A percentile compares a stretch with the other conserved stretches of the same genome.
phyloP scores from a whole-genome alignment of 805 yeast genomes.

The Candida qinlingensis region DNA sequence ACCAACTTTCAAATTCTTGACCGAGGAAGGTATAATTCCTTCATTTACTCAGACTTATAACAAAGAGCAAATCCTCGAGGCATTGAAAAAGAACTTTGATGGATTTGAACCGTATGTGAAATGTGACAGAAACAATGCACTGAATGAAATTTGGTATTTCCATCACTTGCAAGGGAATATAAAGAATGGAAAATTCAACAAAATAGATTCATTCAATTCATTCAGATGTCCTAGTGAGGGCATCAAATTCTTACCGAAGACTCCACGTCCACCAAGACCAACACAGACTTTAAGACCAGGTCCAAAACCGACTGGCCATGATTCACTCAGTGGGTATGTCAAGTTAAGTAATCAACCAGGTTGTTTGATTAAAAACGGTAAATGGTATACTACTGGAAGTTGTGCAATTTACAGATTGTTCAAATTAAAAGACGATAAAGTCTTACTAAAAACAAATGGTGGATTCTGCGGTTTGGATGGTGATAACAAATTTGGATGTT shows the following conservation, averaged over 20 bases:
- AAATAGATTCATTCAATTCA: slow-evolving; percentile 51
- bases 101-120: slow-evolving; percentile 49
- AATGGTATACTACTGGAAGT: slow-evolving; percentile 75
- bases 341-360: slow-evolving; percentile 51
- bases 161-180: slow-evolving; percentile 72
- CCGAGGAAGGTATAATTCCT: slow-evolving; percentile 69
- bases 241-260: slow-evolving; percentile 54
- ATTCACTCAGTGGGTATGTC: slow-evolving; percentile 39
- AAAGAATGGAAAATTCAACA: slow-evolving; percentile 55
- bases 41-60: slow-evolving; percentile 51
- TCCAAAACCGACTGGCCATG: slow-evolving; percentile 27
- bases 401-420: slow-evolving; percentile 70
- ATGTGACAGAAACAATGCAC: slow-evolving; percentile 47
- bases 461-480: slow-evolving; percentile 63
- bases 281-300: slow-evolving; percentile 22
- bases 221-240: slow-evolving; percentile 67
- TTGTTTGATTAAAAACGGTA: slow-evolving; percentile 80
- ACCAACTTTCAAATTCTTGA: slow-evolving; percentile 65
- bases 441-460: slow-evolving; percentile 54
- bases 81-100: slow-evolving; percentile 46
- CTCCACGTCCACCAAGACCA: slow-evolving; percentile 18
- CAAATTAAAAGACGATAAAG: slow-evolving; percentile 33
- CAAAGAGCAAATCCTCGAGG: slow-evolving; percentile 46
- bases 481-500: slow-evolving; percentile 12
- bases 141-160: slow-evolving; percentile 65